Conservation (phyloP, 257 asterid species). For the Fraxinus quadrangulata region DNA sequence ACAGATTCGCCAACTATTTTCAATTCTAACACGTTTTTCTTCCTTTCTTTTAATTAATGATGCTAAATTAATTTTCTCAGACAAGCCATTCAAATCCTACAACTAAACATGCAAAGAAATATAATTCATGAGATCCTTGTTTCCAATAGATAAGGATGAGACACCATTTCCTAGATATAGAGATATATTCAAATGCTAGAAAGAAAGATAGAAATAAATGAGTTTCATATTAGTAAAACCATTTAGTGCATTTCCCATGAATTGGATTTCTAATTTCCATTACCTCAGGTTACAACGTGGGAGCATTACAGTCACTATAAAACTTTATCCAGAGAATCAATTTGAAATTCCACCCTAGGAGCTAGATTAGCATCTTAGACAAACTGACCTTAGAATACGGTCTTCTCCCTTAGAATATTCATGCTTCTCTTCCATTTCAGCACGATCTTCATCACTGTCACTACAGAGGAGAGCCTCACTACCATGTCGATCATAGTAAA, state of each 20-base stretch:
- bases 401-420: conserved; percentile 86
- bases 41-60: conserved; percentile 7
- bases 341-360: not conserved
- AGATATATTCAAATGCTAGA: conserved; percentile 9
- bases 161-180: conserved; percentile 1
- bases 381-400: conserved; percentile 65
- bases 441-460: conserved; percentile 92
- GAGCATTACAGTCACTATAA: not conserved
- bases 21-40: not conserved
- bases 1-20: not conserved
- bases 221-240: not conserved
- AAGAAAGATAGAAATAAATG: conserved; percentile 3
- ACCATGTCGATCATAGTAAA: conserved; percentile 85
- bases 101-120: conserved; percentile 4
- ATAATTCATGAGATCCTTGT: conserved; percentile 8
- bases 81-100: not conserved
- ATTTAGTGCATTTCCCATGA: not conserved
- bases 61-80: not conserved
- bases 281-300: not conserved
- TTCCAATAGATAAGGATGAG: conserved; percentile 3
- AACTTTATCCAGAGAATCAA: not conserved
- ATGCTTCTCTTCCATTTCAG: conserved; percentile 63
- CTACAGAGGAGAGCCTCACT: conserved; percentile 87
- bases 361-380: not conserved
- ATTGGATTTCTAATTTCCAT: not conserved